Conservation (phyloP, 768 basidiomycete species). For the Crucibulum laeve region DNA sequence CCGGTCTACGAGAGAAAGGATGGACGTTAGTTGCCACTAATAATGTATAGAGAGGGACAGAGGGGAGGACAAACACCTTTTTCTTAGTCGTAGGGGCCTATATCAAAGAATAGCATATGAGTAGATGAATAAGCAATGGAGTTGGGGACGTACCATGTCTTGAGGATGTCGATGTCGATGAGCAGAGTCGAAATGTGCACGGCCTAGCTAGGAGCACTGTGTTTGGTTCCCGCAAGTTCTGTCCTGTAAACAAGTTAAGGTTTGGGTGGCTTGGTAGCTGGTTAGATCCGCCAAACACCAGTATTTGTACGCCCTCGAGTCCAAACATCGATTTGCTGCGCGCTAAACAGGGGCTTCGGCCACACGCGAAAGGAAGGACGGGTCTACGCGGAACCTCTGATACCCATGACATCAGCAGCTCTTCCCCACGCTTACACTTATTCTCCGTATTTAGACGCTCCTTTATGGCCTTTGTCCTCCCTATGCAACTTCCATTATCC, state of each 20-base stretch:
- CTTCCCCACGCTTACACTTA: no score
- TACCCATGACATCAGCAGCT: background rate
- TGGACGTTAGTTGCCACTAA: background rate
- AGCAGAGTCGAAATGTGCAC: conserved; percentile 28
- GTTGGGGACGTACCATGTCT: conserved; percentile 57
- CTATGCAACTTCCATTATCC: conserved; percentile 24
- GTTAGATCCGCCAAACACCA: conserved; percentile 20
- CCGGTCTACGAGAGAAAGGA: conserved; percentile 38
- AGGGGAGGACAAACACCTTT: conserved; percentile 42
- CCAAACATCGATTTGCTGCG: background rate
- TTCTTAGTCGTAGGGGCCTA: conserved; percentile 53
- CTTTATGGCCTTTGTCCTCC: conserved; percentile 27
- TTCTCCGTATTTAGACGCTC: conserved; percentile 12
- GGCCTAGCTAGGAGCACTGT: conserved; percentile 12
- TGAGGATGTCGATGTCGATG: conserved; percentile 60
- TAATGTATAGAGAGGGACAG: background rate
- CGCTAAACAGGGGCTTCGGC: background rate
- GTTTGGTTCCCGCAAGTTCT: conserved; percentile 34
- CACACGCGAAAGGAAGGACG: background rate
- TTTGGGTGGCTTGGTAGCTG: conserved; percentile 52
- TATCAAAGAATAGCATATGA: background rate
- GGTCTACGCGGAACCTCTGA: background rate
- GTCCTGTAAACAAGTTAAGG: conserved; percentile 48
- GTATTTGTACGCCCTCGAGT: background rate
- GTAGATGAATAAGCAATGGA: conserved; percentile 3